These are phyloP conservation scores for Chaetomium olivaceum DNA, from an alignment of 2,329 filamentous ascomycete species.

Conservation along the genomic window DNA sequence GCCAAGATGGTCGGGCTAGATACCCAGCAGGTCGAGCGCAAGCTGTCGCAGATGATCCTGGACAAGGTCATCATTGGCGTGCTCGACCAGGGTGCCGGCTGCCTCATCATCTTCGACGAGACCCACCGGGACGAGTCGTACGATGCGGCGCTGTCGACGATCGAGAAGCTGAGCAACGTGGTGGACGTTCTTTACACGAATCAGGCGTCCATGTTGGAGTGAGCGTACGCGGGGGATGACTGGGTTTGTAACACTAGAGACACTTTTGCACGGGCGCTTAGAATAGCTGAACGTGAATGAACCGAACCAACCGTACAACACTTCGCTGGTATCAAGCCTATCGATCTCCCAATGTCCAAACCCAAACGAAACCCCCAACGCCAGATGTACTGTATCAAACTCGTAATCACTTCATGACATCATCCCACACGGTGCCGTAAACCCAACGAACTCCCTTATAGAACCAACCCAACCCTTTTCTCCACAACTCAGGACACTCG, in stretches of 20 bases:
- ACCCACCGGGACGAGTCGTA: conserved; percentile 90
- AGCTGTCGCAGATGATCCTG: conserved; percentile 98
- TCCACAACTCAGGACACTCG: too few relatives aligned
- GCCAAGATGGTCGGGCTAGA: conserved; percentile 97
- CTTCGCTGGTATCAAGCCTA: conserved; percentile 20
- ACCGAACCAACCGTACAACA: conserved; percentile 10
- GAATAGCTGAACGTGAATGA: conserved; percentile 12
- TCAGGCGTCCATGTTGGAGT: conserved; percentile 94
- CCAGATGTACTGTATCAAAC: conserved; percentile 5
- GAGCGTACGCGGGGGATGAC: conserved; percentile 35
- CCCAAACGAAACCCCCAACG: background rate
- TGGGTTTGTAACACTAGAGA: conserved; percentile 17
- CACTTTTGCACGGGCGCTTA: background rate
- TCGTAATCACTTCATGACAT: conserved; percentile 7
- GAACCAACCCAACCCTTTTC: background rate
- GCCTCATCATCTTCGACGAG: conserved; percentile 96
- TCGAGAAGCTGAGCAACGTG: conserved; percentile 95
- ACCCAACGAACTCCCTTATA: background rate
- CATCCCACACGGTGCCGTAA: background rate
- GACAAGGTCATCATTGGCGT: conserved; percentile 99
- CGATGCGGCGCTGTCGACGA: conserved; percentile 89
- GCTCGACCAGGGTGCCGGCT: conserved; percentile 94
- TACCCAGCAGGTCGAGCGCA: conserved; percentile 94
- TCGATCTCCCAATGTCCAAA: conserved; percentile 4
- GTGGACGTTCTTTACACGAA: conserved; percentile 98